Evolutionary conservation across 495 filamentous ascomycete species (phyloP), one percentile per base, ranked within the genome.

Genomic region (Talaromyces nanjingensis): DNA sequence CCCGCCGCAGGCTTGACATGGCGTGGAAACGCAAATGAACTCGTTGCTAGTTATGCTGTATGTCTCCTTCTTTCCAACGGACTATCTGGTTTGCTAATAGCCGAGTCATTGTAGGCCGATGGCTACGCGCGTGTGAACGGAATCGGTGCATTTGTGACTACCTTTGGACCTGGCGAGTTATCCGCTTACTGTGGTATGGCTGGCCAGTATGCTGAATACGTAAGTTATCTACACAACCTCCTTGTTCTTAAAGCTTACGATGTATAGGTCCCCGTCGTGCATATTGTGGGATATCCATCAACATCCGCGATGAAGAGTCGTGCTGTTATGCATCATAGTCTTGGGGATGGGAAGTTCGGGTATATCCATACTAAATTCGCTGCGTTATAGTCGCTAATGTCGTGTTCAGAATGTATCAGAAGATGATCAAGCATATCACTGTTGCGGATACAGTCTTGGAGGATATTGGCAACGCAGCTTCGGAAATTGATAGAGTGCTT

Each of bases 401-500:
- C 14, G 25, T n/a, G n/a, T 11, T 8, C n/a, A 34, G 58, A 18
- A 60, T 60, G 58, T 56, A 63, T 42, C 34, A 52, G 6, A 42
- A 63, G 31, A 78, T 81, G 72, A 62, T 70, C 4, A 69, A 62
- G 16, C 69, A 73, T 24, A 71, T 82, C 49, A 79, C 79, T 9
- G 37, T 47, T 24, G 61, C 61, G 54, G 29, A 70, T 11, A 69
- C 73, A 5, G 72, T 78, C 12, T 66, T 80, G 52, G 65, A 68
- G 29, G 65, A 78, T 57, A 53, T 66, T 0, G 33, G 62, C 7
- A 76, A 67, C 1, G 76, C 77, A 12, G 68, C 68, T 1, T 53
- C 64, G 7, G 77, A 80, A 59, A 80, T 80, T 63, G 76, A 80
- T 55, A 66, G 76, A 37, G 74, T 75, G 14, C 64, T 80, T 5